Evolutionary conservation across 345 rosid genomes (phyloP).

Genomic region (Eucalyptus regnans): DNA sequence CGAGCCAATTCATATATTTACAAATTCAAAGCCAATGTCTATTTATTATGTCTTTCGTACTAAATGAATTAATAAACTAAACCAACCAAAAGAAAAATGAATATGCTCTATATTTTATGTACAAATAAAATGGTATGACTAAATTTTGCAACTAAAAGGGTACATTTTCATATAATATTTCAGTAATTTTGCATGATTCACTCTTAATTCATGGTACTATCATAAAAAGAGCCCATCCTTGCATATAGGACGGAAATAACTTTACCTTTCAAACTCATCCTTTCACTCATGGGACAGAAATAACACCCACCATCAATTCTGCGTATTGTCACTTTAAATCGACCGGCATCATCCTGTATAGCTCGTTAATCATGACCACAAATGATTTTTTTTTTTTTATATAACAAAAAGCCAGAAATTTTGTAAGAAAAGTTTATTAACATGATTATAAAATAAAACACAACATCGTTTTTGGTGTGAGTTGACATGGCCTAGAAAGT

Average conservation of each 20-base stretch:
- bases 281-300: not conserved
- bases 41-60: not conserved
- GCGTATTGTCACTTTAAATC: not conserved
- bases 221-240: not conserved
- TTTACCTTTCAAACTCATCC: not conserved
- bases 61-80: not conserved
- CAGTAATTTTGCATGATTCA: not conserved
- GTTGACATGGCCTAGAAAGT: not conserved
- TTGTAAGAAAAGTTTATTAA: too few relatives aligned
- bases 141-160: not conserved
- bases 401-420: not conserved
- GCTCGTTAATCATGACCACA: not conserved
- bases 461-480: not conserved
- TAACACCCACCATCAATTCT: not conserved
- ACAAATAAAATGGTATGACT: not conserved
- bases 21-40: not conserved
- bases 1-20: not conserved
- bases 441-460: not conserved
- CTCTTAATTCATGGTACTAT: not conserved
- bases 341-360: not conserved
- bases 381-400: not conserved
- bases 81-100: not conserved
- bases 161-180: not conserved
- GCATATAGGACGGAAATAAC: too few relatives aligned
- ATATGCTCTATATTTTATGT: not conserved